Percentiles rank a stretch among this genome's conserved stretches.
These are phyloP conservation scores for Beauveria medogensis DNA, from an alignment of 2,329 filamentous ascomycete genomes.

Conservation along the genomic window DNA sequence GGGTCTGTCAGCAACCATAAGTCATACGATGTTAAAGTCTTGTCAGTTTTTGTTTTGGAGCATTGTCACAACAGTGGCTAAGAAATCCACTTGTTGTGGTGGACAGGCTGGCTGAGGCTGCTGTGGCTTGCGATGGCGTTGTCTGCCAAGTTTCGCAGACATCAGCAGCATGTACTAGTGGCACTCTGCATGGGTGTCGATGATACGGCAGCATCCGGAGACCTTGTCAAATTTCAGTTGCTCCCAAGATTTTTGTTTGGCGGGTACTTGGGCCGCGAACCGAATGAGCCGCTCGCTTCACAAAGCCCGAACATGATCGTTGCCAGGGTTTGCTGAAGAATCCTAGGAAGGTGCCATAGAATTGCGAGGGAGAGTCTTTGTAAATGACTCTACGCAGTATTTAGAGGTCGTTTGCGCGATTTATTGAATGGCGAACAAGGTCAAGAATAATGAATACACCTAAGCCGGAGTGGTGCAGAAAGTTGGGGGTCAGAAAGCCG, in stretches of 20 bases:
- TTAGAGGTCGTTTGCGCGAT: too few relatives aligned
- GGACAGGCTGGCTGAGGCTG: neutral
- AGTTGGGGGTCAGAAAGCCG: neutral
- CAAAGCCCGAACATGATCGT: neutral
- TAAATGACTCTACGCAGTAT: neutral
- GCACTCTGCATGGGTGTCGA: slow-evolving; percentile 25
- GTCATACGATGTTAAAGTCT: too few relatives aligned
- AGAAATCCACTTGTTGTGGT: too few relatives aligned
- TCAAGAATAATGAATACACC: neutral
- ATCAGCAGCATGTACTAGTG: slow-evolving; percentile 9
- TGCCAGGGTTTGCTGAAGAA: neutral
- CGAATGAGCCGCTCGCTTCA: slow-evolving; percentile 25
- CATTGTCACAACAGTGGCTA: neutral
- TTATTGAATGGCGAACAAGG: neutral
- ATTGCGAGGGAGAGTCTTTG: neutral
- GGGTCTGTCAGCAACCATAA: too few relatives aligned
- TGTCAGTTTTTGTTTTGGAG: too few relatives aligned
- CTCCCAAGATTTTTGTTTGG: slow-evolving; percentile 13
- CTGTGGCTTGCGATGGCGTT: neutral
- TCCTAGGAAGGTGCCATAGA: neutral
- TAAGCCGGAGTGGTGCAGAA: neutral
- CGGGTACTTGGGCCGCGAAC: slow-evolving; percentile 29
- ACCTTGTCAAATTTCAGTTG: neutral
- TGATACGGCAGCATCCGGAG: slow-evolving; percentile 26
- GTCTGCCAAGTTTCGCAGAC: neutral